Percentiles rank a stretch among this genome's conserved stretches.
Evolutionary conservation across 352 stramenopile species (phyloP).

Genomic region (Saprolegnia diclina): DNA sequence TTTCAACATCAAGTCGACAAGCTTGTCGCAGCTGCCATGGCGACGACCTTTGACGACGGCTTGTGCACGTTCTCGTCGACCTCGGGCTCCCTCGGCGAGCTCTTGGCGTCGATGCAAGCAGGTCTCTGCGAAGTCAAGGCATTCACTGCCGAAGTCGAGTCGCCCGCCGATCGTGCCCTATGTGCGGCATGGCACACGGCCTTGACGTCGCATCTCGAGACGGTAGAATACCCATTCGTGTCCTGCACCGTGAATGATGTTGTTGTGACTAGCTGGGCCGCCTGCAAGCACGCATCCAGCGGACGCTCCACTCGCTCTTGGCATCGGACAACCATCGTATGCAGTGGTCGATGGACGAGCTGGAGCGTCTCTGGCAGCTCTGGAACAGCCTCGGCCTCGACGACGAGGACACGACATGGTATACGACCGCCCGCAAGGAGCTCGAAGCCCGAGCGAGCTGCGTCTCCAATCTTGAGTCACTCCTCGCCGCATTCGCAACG

Average conservation of each 20-base stretch:
- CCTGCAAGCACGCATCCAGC: not conserved
- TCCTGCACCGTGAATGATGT: not conserved
- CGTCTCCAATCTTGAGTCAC: not conserved
- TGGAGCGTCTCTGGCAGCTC: not conserved
- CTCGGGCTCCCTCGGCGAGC: not conserved
- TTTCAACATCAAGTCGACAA: slow-evolving; percentile 3
- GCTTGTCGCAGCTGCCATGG: not conserved
- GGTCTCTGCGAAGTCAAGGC: not conserved
- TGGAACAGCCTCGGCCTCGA: not conserved
- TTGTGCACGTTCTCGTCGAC: not conserved
- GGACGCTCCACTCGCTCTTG: not conserved
- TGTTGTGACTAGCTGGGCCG: not conserved
- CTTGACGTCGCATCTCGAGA: not conserved
- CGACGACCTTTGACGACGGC: not conserved
- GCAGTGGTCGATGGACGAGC: not conserved
- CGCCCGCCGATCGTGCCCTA: not conserved
- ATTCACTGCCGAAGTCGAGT: not conserved
- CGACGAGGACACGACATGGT: not conserved
- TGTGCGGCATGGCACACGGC: not conserved
- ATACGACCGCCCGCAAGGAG: not conserved
- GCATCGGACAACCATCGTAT: not conserved
- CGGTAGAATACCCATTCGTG: not conserved
- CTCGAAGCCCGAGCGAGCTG: not conserved
- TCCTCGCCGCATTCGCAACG: not conserved
- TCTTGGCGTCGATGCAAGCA: not conserved